Conservation (phyloP, 148 eudicot species). For the Spergularia bocconei region DNA sequence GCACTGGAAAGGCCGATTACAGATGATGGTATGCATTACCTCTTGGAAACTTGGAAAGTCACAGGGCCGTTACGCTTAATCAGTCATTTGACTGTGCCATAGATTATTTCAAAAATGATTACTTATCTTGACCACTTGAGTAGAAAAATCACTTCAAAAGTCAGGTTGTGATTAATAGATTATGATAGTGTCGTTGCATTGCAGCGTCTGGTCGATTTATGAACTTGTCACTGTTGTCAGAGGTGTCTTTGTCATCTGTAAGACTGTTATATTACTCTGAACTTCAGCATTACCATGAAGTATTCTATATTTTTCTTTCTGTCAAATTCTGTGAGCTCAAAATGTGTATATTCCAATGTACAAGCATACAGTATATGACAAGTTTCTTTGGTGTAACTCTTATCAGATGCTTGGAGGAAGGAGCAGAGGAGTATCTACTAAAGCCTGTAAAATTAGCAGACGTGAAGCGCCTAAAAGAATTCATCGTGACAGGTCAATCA, state of each 20-base stretch:
- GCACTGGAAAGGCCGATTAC: background rate
- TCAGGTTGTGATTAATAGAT: constrained; percentile 4
- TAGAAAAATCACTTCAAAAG: background rate
- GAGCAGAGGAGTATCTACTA: constrained; percentile 70
- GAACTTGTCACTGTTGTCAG: background rate
- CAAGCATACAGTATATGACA: background rate
- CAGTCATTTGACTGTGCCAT: background rate
- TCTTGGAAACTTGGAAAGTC: background rate
- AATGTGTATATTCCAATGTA: background rate
- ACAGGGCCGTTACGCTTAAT: background rate
- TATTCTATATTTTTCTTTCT: too few species aligned
- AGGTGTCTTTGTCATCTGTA: too few species aligned
- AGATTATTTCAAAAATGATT: background rate
- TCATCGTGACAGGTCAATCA: constrained; percentile 23
- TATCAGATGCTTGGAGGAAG: constrained; percentile 73
- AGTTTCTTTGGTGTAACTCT: background rate
- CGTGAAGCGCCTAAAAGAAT: constrained; percentile 58
- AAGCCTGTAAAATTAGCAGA: constrained; percentile 83
- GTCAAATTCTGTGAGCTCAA: background rate
- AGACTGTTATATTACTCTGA: too few species aligned
- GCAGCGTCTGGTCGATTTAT: background rate
- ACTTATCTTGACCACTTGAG: background rate
- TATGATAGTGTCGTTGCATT: background rate
- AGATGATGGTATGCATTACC: constrained; percentile 15
- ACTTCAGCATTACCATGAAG: too few species aligned